Conservation (phyloP, 2,329 filamentous ascomycete species). For the Neofusicoccum parvum region DNA sequence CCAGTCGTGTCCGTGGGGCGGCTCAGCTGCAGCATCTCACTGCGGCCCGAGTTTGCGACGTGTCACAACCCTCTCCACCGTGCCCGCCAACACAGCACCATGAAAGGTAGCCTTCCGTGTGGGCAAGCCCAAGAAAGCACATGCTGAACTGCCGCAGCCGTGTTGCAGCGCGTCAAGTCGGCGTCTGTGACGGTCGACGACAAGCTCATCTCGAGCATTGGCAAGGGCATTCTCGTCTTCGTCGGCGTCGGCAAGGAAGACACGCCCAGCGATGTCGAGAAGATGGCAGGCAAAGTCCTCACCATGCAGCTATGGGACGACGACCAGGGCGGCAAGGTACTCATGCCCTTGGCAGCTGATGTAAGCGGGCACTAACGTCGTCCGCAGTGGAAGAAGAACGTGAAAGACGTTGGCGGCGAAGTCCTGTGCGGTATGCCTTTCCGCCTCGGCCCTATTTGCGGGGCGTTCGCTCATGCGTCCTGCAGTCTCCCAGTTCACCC, state of each 20-base stretch:
- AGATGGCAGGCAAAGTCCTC: conserved; percentile 80
- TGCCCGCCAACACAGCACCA: neutral
- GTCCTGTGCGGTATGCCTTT: conserved; percentile 78
- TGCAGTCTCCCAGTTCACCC: conserved; percentile 92
- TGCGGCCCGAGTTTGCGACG: conserved; percentile 10
- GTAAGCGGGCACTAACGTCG: conserved; percentile 21
- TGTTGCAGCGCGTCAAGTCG: conserved; percentile 90
- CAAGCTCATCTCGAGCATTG: conserved; percentile 86
- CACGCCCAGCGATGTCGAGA: conserved; percentile 83
- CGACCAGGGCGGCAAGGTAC: conserved; percentile 67
- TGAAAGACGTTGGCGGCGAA: conserved; percentile 86
- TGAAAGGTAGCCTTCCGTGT: conserved; percentile 20
- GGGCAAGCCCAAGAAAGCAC: neutral
- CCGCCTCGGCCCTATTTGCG: neutral
- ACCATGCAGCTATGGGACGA: conserved; percentile 94
- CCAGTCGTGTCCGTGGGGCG: neutral
- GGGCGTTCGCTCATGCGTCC: conserved; percentile 22
- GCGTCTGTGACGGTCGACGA: conserved; percentile 95
- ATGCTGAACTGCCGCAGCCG: conserved; percentile 59
- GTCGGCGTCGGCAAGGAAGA: conserved; percentile 90
- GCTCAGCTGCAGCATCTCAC: neutral
- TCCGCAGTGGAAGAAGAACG: conserved; percentile 81
- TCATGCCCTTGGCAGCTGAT: conserved; percentile 13
- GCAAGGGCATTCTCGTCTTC: conserved; percentile 85
- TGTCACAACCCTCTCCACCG: neutral